Evolutionary conservation across 192 early-diverging fungal species (phyloP).

Genomic region (Cladochytrium replicatum): DNA sequence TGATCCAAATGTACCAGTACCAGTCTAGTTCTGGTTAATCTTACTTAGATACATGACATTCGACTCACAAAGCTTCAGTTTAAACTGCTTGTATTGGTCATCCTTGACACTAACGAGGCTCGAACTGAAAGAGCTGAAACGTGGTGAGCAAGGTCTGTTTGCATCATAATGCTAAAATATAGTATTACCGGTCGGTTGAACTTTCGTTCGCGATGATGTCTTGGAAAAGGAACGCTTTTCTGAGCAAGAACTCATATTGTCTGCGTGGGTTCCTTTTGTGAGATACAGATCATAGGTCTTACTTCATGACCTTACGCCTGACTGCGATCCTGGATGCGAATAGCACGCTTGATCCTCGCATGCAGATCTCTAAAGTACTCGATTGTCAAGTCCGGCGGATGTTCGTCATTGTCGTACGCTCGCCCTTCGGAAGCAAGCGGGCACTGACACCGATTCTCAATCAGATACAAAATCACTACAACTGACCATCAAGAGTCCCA

Average conservation of each 20-base stretch:
- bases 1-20: constrained; percentile 76
- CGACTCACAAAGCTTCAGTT: constrained; percentile 20
- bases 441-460: constrained; percentile 17
- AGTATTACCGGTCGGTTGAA: constrained; percentile 51
- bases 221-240: constrained; percentile 71
- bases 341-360: constrained; percentile 59
- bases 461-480: constrained; percentile 1
- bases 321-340: constrained; percentile 58
- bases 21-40: constrained; percentile 39
- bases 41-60: constrained; percentile 2
- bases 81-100: constrained; percentile 12
- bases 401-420: constrained; percentile 1
- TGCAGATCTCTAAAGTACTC: constrained; percentile 60
- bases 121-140: constrained; percentile 28
- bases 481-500: too few species aligned
- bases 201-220: constrained; percentile 66
- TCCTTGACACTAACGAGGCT: constrained; percentile 8
- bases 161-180: too few species aligned
- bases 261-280: too few species aligned
- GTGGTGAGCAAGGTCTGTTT: too few species aligned
- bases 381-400: constrained; percentile 34
- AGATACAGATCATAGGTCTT: background rate
- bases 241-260: constrained; percentile 62
- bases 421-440: constrained; percentile 30
- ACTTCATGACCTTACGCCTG: constrained; percentile 44